Evolutionary conservation across 2,329 filamentous ascomycete genomes (phyloP).

Genomic region (Aspergillus fumigatus): DNA sequence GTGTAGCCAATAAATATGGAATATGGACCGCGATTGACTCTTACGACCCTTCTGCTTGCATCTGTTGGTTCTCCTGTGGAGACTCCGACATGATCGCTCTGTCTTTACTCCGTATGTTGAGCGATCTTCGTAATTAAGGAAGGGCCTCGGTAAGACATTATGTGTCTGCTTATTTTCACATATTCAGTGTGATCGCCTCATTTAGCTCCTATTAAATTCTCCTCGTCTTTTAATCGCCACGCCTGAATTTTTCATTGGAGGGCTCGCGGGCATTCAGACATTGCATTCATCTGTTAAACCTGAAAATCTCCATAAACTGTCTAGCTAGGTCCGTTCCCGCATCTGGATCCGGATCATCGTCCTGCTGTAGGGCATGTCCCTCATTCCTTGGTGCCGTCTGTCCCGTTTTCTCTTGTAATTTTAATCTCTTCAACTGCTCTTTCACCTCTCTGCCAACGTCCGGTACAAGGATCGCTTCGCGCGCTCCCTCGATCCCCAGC

Average conservation of each 20-base stretch:
- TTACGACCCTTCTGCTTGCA: conserved; percentile 8
- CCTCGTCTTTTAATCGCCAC: neutral
- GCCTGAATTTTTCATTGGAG: neutral
- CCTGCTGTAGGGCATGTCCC: conserved; percentile 12
- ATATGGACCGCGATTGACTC: conserved; percentile 5
- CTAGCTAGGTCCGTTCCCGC: conserved; percentile 39
- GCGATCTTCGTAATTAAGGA: neutral
- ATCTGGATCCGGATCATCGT: conserved; percentile 31
- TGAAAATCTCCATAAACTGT: conserved; percentile 44
- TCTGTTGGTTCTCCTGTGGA: neutral
- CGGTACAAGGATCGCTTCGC: conserved; percentile 40
- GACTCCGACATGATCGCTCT: neutral
- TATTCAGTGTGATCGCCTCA: neutral
- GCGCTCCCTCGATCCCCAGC: conserved; percentile 33
- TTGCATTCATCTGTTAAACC: conserved; percentile 34
- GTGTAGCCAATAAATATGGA: conserved; percentile 18
- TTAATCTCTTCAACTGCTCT: conserved; percentile 21
- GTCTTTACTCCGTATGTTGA: neutral
- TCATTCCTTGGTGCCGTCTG: conserved; percentile 4
- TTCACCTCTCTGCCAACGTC: conserved; percentile 38
- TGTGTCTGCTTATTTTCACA: neutral
- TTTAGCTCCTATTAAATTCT: neutral
- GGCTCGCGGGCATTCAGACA: neutral
- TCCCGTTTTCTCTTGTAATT: conserved; percentile 11
- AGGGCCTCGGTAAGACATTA: neutral